Evolutionary conservation across 495 filamentous ascomycete species (phyloP), one percentile per base, ranked within the genome.

Genomic region (Xylaria longipes): DNA sequence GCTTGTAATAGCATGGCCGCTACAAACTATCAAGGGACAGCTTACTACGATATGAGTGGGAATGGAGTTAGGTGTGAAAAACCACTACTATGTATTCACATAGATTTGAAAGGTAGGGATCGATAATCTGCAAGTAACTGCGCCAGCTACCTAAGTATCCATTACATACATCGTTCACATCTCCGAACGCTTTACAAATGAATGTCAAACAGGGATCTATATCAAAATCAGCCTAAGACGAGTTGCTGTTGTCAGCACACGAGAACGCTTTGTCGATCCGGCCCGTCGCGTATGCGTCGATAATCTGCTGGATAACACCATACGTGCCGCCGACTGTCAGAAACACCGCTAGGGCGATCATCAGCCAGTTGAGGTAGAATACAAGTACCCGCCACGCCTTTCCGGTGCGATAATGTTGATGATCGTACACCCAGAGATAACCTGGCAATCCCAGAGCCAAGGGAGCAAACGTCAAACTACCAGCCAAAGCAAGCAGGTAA

Each of bases 371-470:
- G 15, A 75, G 27, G 60, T 54, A 71, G 60, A 71, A 83, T 2
- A 33, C 27, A 17, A 33, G 20, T 25, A 25, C 11, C 70, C 78
- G 71, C 43, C 39, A 48, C 7, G 69, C 52, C 27, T 22, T 74
- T 0, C 80, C 82, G 5, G 60, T 79, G 71, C 77, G 72, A 68
- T 83, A 85, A 41, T 81, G 68, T 0, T 70, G 68, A 68, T 84
- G 81, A 58, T 82, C 81, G 74, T 84, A 79, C 33, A 87, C 33
- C 85, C 85, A 87, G n/a, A 87, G 66, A 75, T 78, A 82, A 0
- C 81, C 83, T 0, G 84, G 85, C 50, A 87, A 75, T 25, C 70
- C 74, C 33, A 86, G 82, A 5, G 58, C 69, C 15, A 65, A 62
- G 11, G 68, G 68, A 6, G 75, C 72, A 41, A 58, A 74, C 20